Evolutionary conservation across 108 stramenopile genomes (phyloP).

Genomic region (Mediolabrus comicus): DNA sequence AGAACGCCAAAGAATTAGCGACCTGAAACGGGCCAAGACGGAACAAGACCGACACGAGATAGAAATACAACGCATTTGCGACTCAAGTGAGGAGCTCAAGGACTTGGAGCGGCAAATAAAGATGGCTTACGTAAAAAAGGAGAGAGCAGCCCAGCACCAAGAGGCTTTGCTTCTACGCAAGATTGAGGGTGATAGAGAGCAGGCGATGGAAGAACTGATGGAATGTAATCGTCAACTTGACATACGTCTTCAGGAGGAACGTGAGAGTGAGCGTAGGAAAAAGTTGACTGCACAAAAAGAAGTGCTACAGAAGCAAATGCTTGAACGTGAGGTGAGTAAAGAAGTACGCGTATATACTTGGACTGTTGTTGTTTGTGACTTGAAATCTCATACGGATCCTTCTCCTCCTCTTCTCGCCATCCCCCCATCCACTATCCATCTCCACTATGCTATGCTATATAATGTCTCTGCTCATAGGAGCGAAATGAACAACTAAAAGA

Average conservation of each 20-base stretch:
- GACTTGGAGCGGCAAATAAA: conserved; percentile 63
- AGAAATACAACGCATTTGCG: conserved; percentile 68
- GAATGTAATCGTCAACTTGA: conserved; percentile 53
- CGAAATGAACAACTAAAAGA: conserved; percentile 39
- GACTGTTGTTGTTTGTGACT: too few species aligned
- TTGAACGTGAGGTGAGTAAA: conserved; percentile 46
- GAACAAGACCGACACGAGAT: conserved; percentile 54
- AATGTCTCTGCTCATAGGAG: conserved; percentile 17
- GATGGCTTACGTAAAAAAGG: conserved; percentile 74
- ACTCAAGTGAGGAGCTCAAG: conserved; percentile 63
- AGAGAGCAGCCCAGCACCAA: conserved; percentile 73
- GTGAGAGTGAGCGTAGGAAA: conserved; percentile 35
- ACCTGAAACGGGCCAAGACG: conserved; percentile 47
- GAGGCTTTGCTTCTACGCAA: conserved; percentile 50
- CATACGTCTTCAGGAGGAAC: conserved; percentile 42
- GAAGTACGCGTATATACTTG: too few species aligned
- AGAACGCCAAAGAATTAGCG: conserved; percentile 34
- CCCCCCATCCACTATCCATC: background rate
- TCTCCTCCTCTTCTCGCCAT: background rate
- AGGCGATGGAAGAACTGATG: conserved; percentile 70
- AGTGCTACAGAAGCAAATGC: conserved; percentile 65
- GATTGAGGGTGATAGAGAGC: conserved; percentile 54
- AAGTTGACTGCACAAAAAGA: conserved; percentile 48
- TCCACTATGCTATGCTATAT: too few species aligned
- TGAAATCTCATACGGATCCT: background rate